Evolutionary conservation across 768 basidiomycete species (phyloP), one percentile per base, ranked within the genome.

Genomic region (Cyclocybe cylindracea): DNA sequence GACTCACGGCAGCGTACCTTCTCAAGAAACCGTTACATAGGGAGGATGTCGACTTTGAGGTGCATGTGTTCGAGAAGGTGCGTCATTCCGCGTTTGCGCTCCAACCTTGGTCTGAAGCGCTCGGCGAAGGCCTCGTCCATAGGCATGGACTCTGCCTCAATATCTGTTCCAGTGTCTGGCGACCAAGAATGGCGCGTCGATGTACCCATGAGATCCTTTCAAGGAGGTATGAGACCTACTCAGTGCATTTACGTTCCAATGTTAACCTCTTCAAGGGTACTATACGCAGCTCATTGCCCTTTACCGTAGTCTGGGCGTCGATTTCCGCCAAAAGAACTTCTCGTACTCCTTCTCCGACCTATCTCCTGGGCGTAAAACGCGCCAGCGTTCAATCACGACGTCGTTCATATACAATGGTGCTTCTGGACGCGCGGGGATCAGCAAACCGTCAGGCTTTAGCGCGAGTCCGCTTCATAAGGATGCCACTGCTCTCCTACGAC

Each of bases 151-250:
- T 78, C 83, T 4, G 74, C 82, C 10, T 85, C 82, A 0, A 71
- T 83, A 36, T 80, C 80, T 6, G 46, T 83, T 5, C 66, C 70
- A 13, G 63, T 68, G 36, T 68, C 70, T 4, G 72, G 64, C 4
- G 66, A 66, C 16, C 61, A 70, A 34, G 67, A 77, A 44, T 81
- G 80, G 76, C 70, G 82, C 48, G 74, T 91, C 3, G 89, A 91
- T 61, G 88, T 90, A 0, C 89, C 89, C 0, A 91, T 91, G 89
- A 71, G 89, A 37, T 84, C 84, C 1, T 91, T 91, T 62, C 88
- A 91, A 75, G 85, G 84, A 70, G 87, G 87, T 85, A 48, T 45
- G 79, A 58, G 11, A 19, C 44, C n/a, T 42, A 42, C 8, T 31
- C 10, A 14, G 9, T 10, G 32, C 33, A 29, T 43, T 47, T 38